These are phyloP conservation scores for Stagonosporopsis cucurbitacearum DNA, from an alignment of 2,329 filamentous ascomycete species.

Conservation along the genomic window DNA sequence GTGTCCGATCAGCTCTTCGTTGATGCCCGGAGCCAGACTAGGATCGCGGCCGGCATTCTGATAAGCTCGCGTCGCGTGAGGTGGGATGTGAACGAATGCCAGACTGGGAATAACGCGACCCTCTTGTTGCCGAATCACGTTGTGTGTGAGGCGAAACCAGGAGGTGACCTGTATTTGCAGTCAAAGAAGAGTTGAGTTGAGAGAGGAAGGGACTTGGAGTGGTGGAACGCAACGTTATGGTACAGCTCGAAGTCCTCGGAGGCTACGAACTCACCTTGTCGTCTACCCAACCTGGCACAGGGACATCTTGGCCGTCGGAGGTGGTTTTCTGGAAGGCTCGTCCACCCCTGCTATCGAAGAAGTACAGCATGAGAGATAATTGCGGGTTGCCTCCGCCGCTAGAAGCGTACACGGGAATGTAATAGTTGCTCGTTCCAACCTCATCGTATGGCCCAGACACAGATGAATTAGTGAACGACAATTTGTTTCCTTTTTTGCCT, in stretches of 20 bases:
- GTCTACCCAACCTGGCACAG: conserved; percentile 28
- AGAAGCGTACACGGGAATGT: conserved; percentile 57
- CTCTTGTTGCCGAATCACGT: conserved; percentile 33
- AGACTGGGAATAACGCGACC: conserved; percentile 55
- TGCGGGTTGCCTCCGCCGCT: conserved; percentile 37
- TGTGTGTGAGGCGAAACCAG: conserved; percentile 34
- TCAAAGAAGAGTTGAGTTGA: neutral
- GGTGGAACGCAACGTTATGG: neutral
- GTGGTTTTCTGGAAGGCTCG: conserved; percentile 22
- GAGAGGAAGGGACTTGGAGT: neutral
- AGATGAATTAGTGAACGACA: conserved; percentile 52
- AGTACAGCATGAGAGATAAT: conserved; percentile 67
- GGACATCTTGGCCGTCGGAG: conserved; percentile 21
- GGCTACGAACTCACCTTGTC: conserved; percentile 23
- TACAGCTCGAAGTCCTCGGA: neutral
- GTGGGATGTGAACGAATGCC: conserved; percentile 63
- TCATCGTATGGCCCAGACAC: conserved; percentile 48
- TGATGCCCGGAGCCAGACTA: conserved; percentile 52
- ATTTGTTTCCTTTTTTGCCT: conserved; percentile 56
- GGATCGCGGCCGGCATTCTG: conserved; percentile 57
- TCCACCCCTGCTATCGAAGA: conserved; percentile 64
- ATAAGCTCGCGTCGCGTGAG: conserved; percentile 32
- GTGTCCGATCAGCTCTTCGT: conserved; percentile 32
- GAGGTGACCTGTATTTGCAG: conserved; percentile 26
- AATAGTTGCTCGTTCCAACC: conserved; percentile 59